Evolutionary conservation across 352 stramenopile genomes (phyloP).

Genomic region (Globisporangium splendens): DNA sequence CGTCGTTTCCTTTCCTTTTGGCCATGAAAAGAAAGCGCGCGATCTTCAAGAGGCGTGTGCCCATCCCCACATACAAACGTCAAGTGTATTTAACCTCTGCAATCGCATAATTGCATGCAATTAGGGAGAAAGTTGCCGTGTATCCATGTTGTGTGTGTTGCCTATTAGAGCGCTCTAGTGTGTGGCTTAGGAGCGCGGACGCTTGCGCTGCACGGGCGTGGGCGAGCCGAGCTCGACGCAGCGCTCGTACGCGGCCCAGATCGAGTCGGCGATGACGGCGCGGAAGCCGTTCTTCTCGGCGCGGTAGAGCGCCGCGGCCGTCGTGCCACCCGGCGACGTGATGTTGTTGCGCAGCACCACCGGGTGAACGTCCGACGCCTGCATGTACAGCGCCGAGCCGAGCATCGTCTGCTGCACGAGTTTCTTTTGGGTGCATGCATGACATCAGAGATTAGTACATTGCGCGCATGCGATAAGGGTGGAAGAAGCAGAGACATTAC

Average conservation of each 20-base stretch:
- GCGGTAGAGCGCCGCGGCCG: constrained; percentile 91
- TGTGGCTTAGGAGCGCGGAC: constrained; percentile 39
- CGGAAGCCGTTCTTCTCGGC: constrained; percentile 95
- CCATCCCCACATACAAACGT: not conserved
- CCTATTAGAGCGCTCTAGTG: not conserved
- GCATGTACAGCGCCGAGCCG: constrained; percentile 92
- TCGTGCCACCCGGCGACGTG: constrained; percentile 93
- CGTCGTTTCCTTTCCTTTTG: not conserved
- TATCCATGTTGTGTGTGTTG: not conserved
- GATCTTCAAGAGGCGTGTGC: not conserved
- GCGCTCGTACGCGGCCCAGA: constrained; percentile 95
- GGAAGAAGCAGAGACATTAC: constrained; percentile 17
- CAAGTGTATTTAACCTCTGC: not conserved
- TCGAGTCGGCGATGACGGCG: constrained; percentile 91
- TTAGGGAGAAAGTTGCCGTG: not conserved
- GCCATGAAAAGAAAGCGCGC: not conserved
- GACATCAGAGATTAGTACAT: not conserved
- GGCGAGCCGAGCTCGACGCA: constrained; percentile 91
- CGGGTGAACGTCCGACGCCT: constrained; percentile 88
- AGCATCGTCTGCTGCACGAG: constrained; percentile 94
- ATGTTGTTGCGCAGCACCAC: constrained; percentile 93
- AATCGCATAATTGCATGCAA: not conserved
- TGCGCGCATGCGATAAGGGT: not conserved
- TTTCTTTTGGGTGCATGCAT: constrained; percentile 40
- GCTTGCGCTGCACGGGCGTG: constrained; percentile 61